Evolutionary conservation across 139 green algal genomes (phyloP), one percentile per base, ranked within the genome.

Genomic region (Coccomyxa sp.): DNA sequence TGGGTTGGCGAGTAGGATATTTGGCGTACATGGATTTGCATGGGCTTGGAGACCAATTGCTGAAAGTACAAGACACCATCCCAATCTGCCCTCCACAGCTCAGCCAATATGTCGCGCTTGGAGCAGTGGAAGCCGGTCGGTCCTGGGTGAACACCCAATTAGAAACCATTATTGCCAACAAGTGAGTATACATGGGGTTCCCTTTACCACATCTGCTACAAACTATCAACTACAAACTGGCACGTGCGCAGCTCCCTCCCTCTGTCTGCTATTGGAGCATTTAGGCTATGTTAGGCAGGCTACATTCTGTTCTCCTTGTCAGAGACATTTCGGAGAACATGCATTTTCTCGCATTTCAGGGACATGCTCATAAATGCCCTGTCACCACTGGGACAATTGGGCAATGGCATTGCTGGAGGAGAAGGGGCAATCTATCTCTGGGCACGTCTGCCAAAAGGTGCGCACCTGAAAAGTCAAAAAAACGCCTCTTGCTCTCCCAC

Each of bases 381-480:
- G 67, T 83, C 85, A 0, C 93, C 93, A 9, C 80, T 97, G 71
- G 90, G 85, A 23, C 77, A 45, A 3, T 17, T 82, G 16, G 87
- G 89, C 7, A 38, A 86, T 15, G 88, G 83, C 51, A 82, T 98
- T 28, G 88, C 80, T 45, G 92, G 91, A 14, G 92, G 93, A 10
- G 91, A 97, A 68, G 96, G 96, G 0, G 96, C 95, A 15, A 98
- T 99, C 84, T 99, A 98, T 86, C 82, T 97, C 0, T 98, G 90
- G 88, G 94, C 89, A 0, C 90, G 89, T 81, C 91, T 99, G 79
- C 96, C 96, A 13, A 13, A 75, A 79, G 88, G 88, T 58, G 77
- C 79, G 67, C 38, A 51, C 7, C 38, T 51, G 3, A 51, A 51
- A 51, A 51, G 38, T 51, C 38, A 51, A 51, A 51, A 51, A 51